Evolutionary conservation across 305 asterid genomes (phyloP).

Genomic region (Rubia tinctorum): DNA sequence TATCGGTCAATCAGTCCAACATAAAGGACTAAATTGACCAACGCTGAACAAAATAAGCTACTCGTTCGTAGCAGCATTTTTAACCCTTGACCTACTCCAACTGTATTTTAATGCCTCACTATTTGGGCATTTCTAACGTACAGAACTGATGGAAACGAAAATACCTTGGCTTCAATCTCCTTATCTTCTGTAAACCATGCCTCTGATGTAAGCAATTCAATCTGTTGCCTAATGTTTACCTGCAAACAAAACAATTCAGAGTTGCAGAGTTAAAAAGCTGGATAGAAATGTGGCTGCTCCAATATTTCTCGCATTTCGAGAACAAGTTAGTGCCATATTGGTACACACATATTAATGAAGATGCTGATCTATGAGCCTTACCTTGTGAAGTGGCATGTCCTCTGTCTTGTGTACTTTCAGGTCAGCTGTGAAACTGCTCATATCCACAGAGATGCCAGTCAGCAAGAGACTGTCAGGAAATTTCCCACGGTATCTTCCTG

Average conservation of each 20-base stretch:
- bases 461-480: constrained; percentile 62
- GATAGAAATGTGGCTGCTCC: background rate
- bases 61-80: no score
- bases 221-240: constrained; percentile 45
- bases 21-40: background rate
- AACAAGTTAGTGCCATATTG: background rate
- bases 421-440: constrained; percentile 51
- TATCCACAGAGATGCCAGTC: constrained; percentile 61
- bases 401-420: constrained; percentile 62
- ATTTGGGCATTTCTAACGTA: background rate
- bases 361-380: constrained; percentile 24
- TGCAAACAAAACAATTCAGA: constrained; percentile 17
- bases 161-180: constrained; percentile 73
- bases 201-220: constrained; percentile 61
- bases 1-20: background rate
- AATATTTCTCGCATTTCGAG: background rate
- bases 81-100: background rate
- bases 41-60: background rate
- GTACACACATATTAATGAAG: background rate
- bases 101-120: background rate
- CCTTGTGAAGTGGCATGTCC: constrained; percentile 77
- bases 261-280: background rate
- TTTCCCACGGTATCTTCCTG: constrained; percentile 79
- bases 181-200: constrained; percentile 60
- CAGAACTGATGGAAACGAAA: constrained; percentile 2